Evolutionary conservation across 441 rosid species (phyloP).

Genomic region (Erodium trifolium): DNA sequence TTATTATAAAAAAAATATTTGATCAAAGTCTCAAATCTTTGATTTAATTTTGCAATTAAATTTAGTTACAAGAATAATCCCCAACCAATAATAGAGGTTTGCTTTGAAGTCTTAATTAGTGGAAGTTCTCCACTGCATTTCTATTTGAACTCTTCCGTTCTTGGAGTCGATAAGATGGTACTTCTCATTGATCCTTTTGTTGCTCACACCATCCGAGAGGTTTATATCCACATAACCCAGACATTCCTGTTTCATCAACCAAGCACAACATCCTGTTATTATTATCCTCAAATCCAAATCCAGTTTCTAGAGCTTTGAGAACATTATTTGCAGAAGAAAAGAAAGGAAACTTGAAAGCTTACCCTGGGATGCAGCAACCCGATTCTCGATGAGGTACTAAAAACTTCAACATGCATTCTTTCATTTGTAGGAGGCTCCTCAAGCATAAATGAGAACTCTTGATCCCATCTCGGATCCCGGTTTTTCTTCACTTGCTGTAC

Average conservation of each 20-base stretch:
- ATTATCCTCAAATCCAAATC: no score
- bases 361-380: constrained; percentile 91
- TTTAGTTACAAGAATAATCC: no score
- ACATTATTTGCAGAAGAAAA: not conserved
- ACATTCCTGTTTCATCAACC: constrained; percentile 45
- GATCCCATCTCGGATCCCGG: constrained; percentile 95
- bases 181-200: constrained; percentile 78
- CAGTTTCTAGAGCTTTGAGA: not conserved
- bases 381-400: constrained; percentile 68
- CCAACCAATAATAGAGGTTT: no score
- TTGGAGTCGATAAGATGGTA: constrained; percentile 85
- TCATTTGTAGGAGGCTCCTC: constrained; percentile 75
- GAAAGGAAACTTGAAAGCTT: constrained; percentile 10
- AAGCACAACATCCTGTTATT: not conserved
- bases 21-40: no score
- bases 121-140: constrained; percentile 78
- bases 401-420: constrained; percentile 74
- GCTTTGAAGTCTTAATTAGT: no score
- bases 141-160: constrained; percentile 74
- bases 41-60: no score
- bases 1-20: no score
- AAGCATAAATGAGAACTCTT: constrained; percentile 63
- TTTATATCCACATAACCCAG: constrained; percentile 64
- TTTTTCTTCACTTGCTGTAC: constrained; percentile 68
- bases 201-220: constrained; percentile 72